phyloP scores from a whole-genome alignment of 2,329 filamentous ascomycete species.

The Gyromitra esculenta region DNA sequence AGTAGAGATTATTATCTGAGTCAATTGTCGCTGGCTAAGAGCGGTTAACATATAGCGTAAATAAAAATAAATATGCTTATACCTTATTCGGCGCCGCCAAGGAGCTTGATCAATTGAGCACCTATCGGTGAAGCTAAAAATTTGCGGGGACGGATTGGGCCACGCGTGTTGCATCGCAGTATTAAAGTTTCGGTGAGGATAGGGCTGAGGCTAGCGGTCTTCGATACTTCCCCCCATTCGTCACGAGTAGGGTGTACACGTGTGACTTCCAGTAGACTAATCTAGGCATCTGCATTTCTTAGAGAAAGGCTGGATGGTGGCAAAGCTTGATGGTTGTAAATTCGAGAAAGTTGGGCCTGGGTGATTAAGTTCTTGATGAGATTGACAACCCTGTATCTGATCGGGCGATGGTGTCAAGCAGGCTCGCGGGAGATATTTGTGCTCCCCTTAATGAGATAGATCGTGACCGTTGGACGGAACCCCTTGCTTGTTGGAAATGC shows the following conservation, averaged over 20 bases:
- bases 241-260: background rate
- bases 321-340: background rate
- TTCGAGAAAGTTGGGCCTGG: background rate
- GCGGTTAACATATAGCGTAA: background rate
- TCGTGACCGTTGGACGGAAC: background rate
- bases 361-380: background rate
- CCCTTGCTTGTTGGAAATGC: background rate
- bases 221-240: background rate
- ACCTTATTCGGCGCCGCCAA: background rate
- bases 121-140: background rate
- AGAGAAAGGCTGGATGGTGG: background rate
- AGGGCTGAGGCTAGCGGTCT: slow-evolving; percentile 24
- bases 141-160: background rate
- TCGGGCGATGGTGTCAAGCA: background rate
- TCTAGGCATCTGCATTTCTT: background rate
- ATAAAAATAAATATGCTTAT: slow-evolving; percentile 11
- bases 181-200: slow-evolving; percentile 29
- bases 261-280: background rate
- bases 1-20: background rate
- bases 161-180: background rate
- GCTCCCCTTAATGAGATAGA: background rate
- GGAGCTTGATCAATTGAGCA: background rate
- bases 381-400: background rate
- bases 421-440: background rate
- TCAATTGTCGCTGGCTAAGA: too few relatives aligned